Evolutionary conservation across 2,329 filamentous ascomycete species (phyloP), one percentile per base, ranked within the genome.

Genomic region (Aspergillus japonicus): DNA sequence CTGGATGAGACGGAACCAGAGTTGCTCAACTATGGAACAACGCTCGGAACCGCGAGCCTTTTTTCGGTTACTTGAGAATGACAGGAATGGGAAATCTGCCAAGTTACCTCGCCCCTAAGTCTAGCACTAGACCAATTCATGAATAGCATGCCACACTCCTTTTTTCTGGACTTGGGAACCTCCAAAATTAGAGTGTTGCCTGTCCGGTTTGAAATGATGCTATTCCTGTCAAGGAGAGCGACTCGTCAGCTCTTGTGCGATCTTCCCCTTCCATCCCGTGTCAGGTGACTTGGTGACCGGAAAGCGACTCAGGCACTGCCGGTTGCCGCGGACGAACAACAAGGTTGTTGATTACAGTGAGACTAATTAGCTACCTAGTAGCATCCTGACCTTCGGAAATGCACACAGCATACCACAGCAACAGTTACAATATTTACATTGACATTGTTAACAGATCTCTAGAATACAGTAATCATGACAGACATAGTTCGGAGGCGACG

Each of bases 1-100:
- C 54, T 57, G 65, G 65, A 55, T 63, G 39, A 47, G 5, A 24
- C 62, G 64, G 57, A 57, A 62, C 57, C 57, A 52, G 26, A 44
- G 4, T 44, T 44, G 4, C 39, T 19, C 14, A 44, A 44, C 39
- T 44, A 44, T 44, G 39, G 39, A 44, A 7, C 39, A 7, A 16
- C 16, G 5, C 39, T 44, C 39, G 39, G 16, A 44, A 19, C 39
- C 3, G 39, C 39, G 39, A 44, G 39, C 39, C 39, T 44, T 44
- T 44, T 55, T 47, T 47, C 31, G 12, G 33, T 24, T 6, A 42
- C 42, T 21, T 23, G 21, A 33, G 26, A 29, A 16, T 33, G 31
- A 47, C n/a, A 48, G 51, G n/a, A 39, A 23, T 23, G 23, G 33
- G 19, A 24, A 12, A 23, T 31, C 29, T 47, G 11, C 42, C 26